Conservation (phyloP, 352 stramenopile species). For the Globisporangium canariense region DNA sequence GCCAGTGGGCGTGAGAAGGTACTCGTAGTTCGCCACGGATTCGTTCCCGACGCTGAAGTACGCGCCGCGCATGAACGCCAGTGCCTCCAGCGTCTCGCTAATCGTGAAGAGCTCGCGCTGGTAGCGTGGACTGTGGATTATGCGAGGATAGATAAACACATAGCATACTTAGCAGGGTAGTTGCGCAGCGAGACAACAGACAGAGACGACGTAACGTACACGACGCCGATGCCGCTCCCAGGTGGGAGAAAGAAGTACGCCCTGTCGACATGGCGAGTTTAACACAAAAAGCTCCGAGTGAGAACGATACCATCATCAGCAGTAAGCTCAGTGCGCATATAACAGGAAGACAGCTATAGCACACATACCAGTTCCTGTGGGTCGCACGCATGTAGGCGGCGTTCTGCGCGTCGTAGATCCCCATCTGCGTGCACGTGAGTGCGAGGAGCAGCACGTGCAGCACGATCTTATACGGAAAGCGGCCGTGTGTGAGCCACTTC, state of each 20-base stretch:
- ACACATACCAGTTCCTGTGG: constrained; percentile 69
- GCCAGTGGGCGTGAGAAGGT: constrained; percentile 25
- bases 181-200: neutral
- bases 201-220: constrained; percentile 23
- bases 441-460: constrained; percentile 74
- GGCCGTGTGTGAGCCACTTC: constrained; percentile 63
- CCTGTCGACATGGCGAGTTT: constrained; percentile 22
- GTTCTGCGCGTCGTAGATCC: constrained; percentile 77
- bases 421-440: constrained; percentile 72
- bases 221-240: constrained; percentile 42
- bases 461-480: constrained; percentile 83
- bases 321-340: neutral
- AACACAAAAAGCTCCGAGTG: neutral
- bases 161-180: neutral
- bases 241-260: constrained; percentile 82
- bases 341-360: neutral
- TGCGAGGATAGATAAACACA: neutral
- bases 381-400: constrained; percentile 81
- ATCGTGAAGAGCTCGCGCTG: constrained; percentile 70
- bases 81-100: constrained; percentile 60
- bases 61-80: constrained; percentile 64
- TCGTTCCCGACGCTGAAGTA: constrained; percentile 72
- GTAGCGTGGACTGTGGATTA: constrained; percentile 39
- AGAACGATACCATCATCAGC: neutral
- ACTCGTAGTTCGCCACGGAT: constrained; percentile 84